A percentile compares a stretch with the other conserved stretches of the same genome.
Conservation (phyloP, 495 filamentous ascomycete species). For the Paragyromitra xinjiangensis region DNA sequence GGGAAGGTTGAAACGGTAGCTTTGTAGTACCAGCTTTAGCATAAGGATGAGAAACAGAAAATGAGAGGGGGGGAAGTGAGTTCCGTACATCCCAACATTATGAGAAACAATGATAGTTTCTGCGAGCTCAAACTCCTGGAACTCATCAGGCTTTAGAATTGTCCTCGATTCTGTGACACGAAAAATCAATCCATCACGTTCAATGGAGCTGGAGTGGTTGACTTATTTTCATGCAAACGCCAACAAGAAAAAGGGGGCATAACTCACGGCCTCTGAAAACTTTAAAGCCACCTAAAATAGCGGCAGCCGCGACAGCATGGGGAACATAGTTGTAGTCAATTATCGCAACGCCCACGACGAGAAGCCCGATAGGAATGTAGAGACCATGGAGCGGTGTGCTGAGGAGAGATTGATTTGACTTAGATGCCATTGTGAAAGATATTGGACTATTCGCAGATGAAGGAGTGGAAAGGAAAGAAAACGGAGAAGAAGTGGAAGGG, state of each 20-base stretch:
- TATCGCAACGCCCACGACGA: conserved; percentile 77
- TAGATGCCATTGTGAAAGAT: conserved; percentile 31
- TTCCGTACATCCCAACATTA: conserved; percentile 87
- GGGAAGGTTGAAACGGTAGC: conserved; percentile 90
- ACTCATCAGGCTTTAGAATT: conserved; percentile 83
- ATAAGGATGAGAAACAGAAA: neutral
- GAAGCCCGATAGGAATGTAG: conserved; percentile 83
- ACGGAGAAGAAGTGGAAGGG: neutral
- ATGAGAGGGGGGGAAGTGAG: neutral
- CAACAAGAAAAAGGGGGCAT: conserved; percentile 29
- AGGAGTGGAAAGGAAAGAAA: neutral
- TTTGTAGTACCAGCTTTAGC: conserved; percentile 56
- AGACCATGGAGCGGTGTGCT: conserved; percentile 70
- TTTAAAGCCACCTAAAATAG: conserved; percentile 71
- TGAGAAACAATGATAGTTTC: conserved; percentile 93
- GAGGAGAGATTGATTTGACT: conserved; percentile 51
- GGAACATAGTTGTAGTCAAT: conserved; percentile 80
- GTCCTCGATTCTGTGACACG: conserved; percentile 70
- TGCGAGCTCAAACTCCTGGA: conserved; percentile 87
- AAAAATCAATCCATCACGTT: conserved; percentile 5
- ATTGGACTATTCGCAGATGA: neutral
- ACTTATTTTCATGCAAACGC: conserved; percentile 43
- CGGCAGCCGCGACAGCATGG: conserved; percentile 72
- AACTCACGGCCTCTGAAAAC: conserved; percentile 68
- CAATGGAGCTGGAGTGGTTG: conserved; percentile 16